Evolutionary conservation across 129 eudicot genomes (phyloP), one percentile per base, ranked within the genome.

Genomic region (Flaveria robusta): DNA sequence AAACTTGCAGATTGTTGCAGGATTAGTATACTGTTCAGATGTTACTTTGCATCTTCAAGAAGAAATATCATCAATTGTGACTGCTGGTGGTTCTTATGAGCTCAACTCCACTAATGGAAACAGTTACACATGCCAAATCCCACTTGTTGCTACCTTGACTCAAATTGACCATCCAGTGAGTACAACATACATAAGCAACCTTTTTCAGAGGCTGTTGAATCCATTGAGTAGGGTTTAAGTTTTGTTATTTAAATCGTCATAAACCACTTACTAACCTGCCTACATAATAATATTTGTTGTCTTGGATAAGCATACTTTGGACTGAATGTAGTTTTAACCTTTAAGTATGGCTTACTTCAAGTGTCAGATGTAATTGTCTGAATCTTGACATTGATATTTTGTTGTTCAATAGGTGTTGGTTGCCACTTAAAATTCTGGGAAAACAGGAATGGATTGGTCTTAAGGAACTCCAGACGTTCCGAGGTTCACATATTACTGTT

Each of bases 1-100:
- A 47, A 93, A 91, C 70, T 88, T 96, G 93, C 97, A 93, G 77
- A 93, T 93, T 91, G 98, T 93, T 76, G 88, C 93, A 54, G 93
- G 96, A 71, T 84, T 93, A 79, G 79, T 93, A 41, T 84, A 86
- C 78, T 82, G 71, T 26, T 93, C 98, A 52, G 83, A 91, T 83
- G 97, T 93, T 79, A 63, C 77, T 7, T 74, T 93, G 83, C 97
- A 93, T 71, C 87, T 93, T 29, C 41, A 87, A 68, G 97, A 93
- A 84, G 98, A 93, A 75, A 88, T 91, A 84, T 73, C 83, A 67
- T 87, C 96, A 1, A 23, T 91, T 47, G 82, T 93, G 64, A 74
- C 81, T 79, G 74, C 75, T 42, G 91, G 85, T 71, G 82, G 74
- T 72, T 66, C 34, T 63, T 91, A 93, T 60, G 96, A 91, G 84